Evolutionary conservation across 192 early-diverging fungal genomes (phyloP), one percentile per base, ranked within the genome.

Genomic region (Coemansia sp.): DNA sequence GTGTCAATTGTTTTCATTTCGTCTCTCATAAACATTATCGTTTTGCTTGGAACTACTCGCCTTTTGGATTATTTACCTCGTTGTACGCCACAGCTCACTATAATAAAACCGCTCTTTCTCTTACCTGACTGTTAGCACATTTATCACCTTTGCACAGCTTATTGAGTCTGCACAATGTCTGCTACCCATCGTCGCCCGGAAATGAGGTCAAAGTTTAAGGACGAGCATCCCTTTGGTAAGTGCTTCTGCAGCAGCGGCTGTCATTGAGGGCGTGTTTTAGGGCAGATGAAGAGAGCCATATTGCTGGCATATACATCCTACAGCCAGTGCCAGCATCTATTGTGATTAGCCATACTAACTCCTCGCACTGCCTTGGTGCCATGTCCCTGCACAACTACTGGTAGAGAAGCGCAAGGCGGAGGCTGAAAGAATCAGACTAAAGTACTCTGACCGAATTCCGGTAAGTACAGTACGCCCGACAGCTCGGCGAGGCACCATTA

Each of bases 361-460:
- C 38, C 16, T 6, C 26, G 3, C 10, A 5, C 27, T 2, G 19
- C 2, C 24, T 2, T 64, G 24, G 23, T 54, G 14, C 28, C 32
- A 59, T 58, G 22, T 41, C 32, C 7, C 21, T 22, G 12, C 14
- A 44, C 32, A 4, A n/a, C 30, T 61, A 34, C 60, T 50, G 64
- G 69, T 82, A 93, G 96, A 98, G 65, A 96, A 96, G 81, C 88
- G 96, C 74, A 95, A 97, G 82, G 87, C 85, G 26, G 96, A 98
- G 83, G 94, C 94, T 55, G 94, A 98, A 63, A 86, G 94, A 58
- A 98, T 98, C 75, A 87, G 94, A 53, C 86, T 89, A 77, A 98
- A 98, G 85, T 98, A 98, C 74, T 94, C 96, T 48, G 91, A 92
- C 78, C 85, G 91, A 44, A 91, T 92, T 73, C 92, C 92, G 21